Evolutionary conservation across 768 basidiomycete species (phyloP), one percentile per base, ranked within the genome.

Genomic region (Pleurotus tuber-regium): DNA sequence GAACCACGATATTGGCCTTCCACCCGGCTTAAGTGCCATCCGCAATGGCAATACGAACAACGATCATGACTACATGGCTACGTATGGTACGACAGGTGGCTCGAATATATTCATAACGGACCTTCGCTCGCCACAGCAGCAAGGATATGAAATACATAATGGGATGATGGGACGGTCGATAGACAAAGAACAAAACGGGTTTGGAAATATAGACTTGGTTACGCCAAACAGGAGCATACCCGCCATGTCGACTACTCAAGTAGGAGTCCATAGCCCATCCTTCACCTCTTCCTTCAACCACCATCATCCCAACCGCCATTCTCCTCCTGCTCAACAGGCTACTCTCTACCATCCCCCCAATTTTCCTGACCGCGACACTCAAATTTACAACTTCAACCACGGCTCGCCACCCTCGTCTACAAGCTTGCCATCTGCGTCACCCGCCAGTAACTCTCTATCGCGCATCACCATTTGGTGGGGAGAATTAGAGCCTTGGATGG

Each of bases 401-500:
- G 46, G 46, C 31, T 48, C 46, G 10, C 46, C 59, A 25, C 59
- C 63, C 61, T 57, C 61, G 62, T 29, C 63, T 54, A 43, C 59
- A 35, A 39, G 42, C 30, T 47, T 61, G n/a, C 55, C 54, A 19
- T 56, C 57, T 40, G 56, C 59, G 50, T 21, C 39, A 42, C 55
- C 66, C 49, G 18, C 63, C 50, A 61, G 51, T 52, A 57, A 59
- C 43, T 53, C 55, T 55, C 51, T 71, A 29, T 66, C 75, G 42
- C 78, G 79, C 64, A 79, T 78, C 54, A 87, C 89, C 35, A 80
- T 92, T 59, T 89, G 83, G 78, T 90, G 94, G 83, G 83, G 85
- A 57, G 88, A 91, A 61, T 80, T 96, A 50, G 93, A 96, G 68
- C 84, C 87, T 58, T 96, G 93, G 93, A 95, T 96, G 94, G 92